These are phyloP conservation scores for Candida tunisiensis DNA, from an alignment of 1,139 yeast species.

Conservation along the genomic window DNA sequence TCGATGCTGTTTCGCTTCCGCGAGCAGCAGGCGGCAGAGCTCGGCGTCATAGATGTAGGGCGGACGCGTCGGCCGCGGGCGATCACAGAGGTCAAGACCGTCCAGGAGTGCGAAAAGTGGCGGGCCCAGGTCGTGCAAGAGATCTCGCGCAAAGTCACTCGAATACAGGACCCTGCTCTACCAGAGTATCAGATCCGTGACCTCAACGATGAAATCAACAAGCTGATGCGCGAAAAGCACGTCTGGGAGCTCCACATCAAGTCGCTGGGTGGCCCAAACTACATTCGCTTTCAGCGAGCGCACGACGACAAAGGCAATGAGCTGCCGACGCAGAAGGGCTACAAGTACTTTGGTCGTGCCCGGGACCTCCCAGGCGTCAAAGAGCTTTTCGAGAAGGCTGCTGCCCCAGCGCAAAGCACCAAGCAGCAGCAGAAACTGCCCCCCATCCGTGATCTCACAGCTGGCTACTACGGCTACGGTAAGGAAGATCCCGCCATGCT, in stretches of 20 bases:
- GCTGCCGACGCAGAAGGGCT: constrained; percentile 28
- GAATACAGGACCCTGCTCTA: constrained; percentile 46
- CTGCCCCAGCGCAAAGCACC: constrained; percentile 8
- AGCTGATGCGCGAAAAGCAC: constrained; percentile 44
- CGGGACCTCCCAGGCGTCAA: constrained; percentile 64
- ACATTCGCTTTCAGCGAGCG: constrained; percentile 15
- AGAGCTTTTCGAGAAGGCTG: constrained; percentile 25
- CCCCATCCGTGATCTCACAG: constrained; percentile 15
- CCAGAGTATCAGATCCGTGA: constrained; percentile 52
- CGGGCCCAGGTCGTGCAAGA: constrained; percentile 49
- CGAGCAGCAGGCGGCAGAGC: constrained; percentile 39
- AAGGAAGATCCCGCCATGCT: constrained; percentile 18
- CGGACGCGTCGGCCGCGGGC: constrained; percentile 35
- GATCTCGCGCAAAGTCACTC: constrained; percentile 40
- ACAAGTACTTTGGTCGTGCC: constrained; percentile 73
- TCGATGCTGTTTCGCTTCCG: constrained; percentile 52
- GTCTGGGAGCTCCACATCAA: constrained; percentile 69
- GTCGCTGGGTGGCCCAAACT: constrained; percentile 56
- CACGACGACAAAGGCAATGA: constrained; percentile 15
- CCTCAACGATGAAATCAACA: constrained; percentile 60
- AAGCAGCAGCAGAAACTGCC: constrained; percentile 8
- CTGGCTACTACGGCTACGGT: constrained; percentile 32
- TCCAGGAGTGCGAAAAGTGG: constrained; percentile 67
- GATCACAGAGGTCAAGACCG: constrained; percentile 33
- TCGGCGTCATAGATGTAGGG: constrained; percentile 39